phyloP scores from a whole-genome alignment of 2,329 filamentous ascomycete genomes.

The Exophiala lecanii-corni region DNA sequence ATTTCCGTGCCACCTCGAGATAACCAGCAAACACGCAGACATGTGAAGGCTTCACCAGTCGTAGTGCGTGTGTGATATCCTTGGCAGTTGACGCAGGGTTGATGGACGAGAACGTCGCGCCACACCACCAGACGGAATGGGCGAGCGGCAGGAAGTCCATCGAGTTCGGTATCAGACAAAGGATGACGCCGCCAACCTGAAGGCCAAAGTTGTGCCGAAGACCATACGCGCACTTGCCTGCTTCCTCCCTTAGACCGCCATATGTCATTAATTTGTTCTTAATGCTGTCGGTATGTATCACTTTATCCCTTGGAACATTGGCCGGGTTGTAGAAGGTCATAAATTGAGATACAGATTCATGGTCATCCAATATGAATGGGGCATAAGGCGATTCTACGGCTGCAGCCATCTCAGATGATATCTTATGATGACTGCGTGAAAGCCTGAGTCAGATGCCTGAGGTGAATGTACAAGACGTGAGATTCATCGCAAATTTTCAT shows the following conservation, averaged over 20 bases:
- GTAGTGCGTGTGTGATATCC: constrained; percentile 26
- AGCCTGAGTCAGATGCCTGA: too few species aligned
- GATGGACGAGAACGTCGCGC: constrained; percentile 24
- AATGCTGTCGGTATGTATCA: constrained; percentile 27
- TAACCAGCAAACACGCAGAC: too few species aligned
- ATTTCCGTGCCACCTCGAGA: too few species aligned
- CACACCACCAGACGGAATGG: constrained; percentile 29
- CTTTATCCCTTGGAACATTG: constrained; percentile 23
- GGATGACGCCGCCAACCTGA: constrained; percentile 20
- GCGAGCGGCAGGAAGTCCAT: constrained; percentile 28
- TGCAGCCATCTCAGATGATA: too few species aligned
- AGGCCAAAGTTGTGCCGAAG: constrained; percentile 22
- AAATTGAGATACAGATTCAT: too few species aligned
- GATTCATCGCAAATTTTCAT: too few species aligned
- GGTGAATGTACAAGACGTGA: too few species aligned
- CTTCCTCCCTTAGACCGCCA: constrained; percentile 26
- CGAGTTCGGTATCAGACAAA: constrained; percentile 28
- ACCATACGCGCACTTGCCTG: constrained; percentile 26
- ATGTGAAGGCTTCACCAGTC: constrained; percentile 23
- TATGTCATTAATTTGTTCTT: constrained; percentile 26
- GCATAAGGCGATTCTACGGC: too few species aligned
- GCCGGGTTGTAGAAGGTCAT: constrained; percentile 30
- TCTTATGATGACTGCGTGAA: too few species aligned
- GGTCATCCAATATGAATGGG: too few species aligned
- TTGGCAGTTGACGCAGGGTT: constrained; percentile 25